A percentile compares a stretch with the other conserved stretches of the same genome.
Conservation (phyloP, 73 alveolate species). For the Effrenium voratum region DNA sequence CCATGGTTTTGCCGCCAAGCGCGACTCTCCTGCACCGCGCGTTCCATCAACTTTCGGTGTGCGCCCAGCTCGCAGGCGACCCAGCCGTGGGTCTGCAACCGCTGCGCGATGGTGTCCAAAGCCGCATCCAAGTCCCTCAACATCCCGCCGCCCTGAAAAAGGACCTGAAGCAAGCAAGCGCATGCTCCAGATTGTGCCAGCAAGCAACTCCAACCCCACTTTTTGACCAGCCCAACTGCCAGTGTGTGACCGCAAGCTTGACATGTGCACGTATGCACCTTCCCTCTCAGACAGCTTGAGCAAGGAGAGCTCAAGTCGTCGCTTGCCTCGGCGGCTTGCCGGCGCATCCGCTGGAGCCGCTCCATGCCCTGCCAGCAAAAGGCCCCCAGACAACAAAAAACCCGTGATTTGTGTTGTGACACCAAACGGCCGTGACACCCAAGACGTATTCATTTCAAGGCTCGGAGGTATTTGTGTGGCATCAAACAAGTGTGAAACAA, state of each 20-base stretch:
- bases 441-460: too few relatives aligned
- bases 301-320: too few relatives aligned
- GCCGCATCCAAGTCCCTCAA: slow-evolving; percentile 41
- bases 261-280: too few relatives aligned
- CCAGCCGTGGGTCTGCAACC: slow-evolving; percentile 46
- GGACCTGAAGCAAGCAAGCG: background rate
- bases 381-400: background rate
- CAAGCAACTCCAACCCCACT: too few relatives aligned
- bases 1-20: too few relatives aligned
- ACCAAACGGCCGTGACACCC: background rate
- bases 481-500: too few relatives aligned
- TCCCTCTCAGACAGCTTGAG: background rate
- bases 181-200: too few relatives aligned
- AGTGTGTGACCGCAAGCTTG: too few relatives aligned
- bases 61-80: slow-evolving; percentile 66
- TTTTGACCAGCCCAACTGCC: too few relatives aligned
- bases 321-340: slow-evolving; percentile 49
- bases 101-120: background rate
- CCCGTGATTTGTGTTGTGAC: background rate
- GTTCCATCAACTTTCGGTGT: slow-evolving; percentile 10
- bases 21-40: slow-evolving; percentile 28
- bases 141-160: slow-evolving; percentile 36
- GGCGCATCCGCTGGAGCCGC: slow-evolving; percentile 60
- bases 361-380: slow-evolving; percentile 39
- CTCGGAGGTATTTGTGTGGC: too few relatives aligned